Evolutionary conservation across 768 basidiomycete genomes (phyloP).

Genomic region (Panellus pusillus): DNA sequence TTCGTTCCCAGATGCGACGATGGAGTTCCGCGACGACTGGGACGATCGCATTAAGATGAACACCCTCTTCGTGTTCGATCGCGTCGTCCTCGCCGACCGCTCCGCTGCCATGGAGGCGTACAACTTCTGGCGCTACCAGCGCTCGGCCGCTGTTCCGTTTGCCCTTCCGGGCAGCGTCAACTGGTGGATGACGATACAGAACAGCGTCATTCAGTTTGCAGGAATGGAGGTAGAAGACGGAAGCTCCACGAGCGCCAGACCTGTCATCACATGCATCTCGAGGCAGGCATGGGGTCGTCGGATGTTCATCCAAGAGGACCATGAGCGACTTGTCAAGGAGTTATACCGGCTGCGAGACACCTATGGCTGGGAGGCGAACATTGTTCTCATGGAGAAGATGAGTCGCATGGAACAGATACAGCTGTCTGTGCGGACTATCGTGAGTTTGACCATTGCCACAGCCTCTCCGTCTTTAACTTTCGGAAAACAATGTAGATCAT

Average conservation of each 20-base stretch:
- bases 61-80: conserved; percentile 76
- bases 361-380: conserved; percentile 84
- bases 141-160: conserved; percentile 76
- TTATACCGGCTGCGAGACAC: conserved; percentile 65
- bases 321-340: conserved; percentile 76
- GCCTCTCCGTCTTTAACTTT: neutral
- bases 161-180: conserved; percentile 71
- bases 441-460: conserved; percentile 34
- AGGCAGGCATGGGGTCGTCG: conserved; percentile 87
- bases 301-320: conserved; percentile 74
- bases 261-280: conserved; percentile 94
- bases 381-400: conserved; percentile 84
- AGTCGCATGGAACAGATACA: conserved; percentile 78
- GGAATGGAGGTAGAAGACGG: conserved; percentile 51
- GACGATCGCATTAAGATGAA: conserved; percentile 71
- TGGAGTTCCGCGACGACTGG: conserved; percentile 88
- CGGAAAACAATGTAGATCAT: conserved; percentile 58
- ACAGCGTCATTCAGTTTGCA: conserved; percentile 71
- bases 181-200: conserved; percentile 85
- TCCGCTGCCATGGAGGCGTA: conserved; percentile 77
- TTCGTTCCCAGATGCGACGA: conserved; percentile 75
- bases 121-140: conserved; percentile 67
- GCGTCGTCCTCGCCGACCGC: conserved; percentile 84
- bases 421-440: conserved; percentile 83
- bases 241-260: conserved; percentile 48